Percentiles rank a stretch among this genome's conserved stretches.
phyloP scores from a whole-genome alignment of 2,329 filamentous ascomycete genomes.

The Beauveria medogensis region DNA sequence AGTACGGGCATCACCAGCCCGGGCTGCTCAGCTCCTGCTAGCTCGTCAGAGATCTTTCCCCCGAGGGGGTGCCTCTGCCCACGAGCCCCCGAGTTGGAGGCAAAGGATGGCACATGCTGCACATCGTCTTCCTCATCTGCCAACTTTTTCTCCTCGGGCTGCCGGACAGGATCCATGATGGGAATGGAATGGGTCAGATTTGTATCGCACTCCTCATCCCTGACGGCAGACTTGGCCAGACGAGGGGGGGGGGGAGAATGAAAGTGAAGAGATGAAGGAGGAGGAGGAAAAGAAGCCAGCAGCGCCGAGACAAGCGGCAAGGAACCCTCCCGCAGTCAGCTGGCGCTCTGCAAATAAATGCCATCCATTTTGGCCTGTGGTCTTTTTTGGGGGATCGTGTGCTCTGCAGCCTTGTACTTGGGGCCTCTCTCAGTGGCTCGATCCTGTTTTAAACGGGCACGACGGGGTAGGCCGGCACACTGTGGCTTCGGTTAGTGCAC shows the following conservation, averaged over 20 bases:
- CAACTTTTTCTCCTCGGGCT: background rate
- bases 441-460: background rate
- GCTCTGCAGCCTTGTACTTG: background rate
- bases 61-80: background rate
- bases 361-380: background rate
- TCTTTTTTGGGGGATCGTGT: background rate
- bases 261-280: background rate
- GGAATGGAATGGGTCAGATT: background rate
- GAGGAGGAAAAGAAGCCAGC: background rate
- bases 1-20: conserved; percentile 9
- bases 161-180: background rate
- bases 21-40: background rate
- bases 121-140: background rate
- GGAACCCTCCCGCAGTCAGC: background rate
- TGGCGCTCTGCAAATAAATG: background rate
- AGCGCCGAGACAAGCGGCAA: background rate
- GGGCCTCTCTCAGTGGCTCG: background rate
- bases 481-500: conserved; percentile 8
- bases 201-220: background rate
- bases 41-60: background rate
- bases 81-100: background rate
- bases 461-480: background rate
- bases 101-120: background rate
- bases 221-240: background rate
- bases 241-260: background rate